phyloP scores from a whole-genome alignment of 768 basidiomycete species.

The Russula abietina region DNA sequence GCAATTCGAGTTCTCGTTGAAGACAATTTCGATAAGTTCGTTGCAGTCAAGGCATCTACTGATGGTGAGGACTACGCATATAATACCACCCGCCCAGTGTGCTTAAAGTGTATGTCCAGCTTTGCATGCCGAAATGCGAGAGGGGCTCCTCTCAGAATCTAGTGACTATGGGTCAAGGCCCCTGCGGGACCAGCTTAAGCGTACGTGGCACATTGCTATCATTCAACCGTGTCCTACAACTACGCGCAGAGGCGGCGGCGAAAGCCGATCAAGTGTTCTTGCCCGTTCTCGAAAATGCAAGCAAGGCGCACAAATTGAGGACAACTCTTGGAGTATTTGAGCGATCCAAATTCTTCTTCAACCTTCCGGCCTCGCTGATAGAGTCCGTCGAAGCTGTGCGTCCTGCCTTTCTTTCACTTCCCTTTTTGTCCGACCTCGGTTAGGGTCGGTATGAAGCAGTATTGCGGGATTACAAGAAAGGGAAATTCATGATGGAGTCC shows the following conservation, averaged over 20 bases:
- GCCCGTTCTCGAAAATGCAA: conserved; percentile 91
- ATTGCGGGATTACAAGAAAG: conserved; percentile 94
- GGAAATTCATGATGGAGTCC: conserved; percentile 82
- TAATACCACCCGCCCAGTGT: background rate
- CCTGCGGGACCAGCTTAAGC: conserved; percentile 77
- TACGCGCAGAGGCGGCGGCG: conserved; percentile 65
- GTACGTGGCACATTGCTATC: conserved; percentile 38
- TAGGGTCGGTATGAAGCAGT: conserved; percentile 94
- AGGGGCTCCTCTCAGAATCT: conserved; percentile 68
- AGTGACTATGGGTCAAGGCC: conserved; percentile 81
- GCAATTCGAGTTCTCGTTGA: conserved; percentile 94
- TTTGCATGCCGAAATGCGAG: conserved; percentile 87
- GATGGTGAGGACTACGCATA: conserved; percentile 53
- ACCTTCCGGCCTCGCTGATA: conserved; percentile 84
- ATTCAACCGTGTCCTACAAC: background rate
- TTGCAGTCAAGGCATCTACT: conserved; percentile 94
- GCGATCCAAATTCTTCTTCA: conserved; percentile 96
- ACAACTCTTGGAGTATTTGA: conserved; percentile 95
- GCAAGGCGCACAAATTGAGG: conserved; percentile 88
- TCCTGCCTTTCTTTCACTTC: conserved; percentile 16
- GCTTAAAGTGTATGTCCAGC: conserved; percentile 40
- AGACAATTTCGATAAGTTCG: conserved; percentile 97
- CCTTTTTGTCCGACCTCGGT: background rate
- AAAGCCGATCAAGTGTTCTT: conserved; percentile 95
- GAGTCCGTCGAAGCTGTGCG: conserved; percentile 85